phyloP scores from a whole-genome alignment of 2,329 filamentous ascomycete genomes.

The Verticillium isaacii region DNA sequence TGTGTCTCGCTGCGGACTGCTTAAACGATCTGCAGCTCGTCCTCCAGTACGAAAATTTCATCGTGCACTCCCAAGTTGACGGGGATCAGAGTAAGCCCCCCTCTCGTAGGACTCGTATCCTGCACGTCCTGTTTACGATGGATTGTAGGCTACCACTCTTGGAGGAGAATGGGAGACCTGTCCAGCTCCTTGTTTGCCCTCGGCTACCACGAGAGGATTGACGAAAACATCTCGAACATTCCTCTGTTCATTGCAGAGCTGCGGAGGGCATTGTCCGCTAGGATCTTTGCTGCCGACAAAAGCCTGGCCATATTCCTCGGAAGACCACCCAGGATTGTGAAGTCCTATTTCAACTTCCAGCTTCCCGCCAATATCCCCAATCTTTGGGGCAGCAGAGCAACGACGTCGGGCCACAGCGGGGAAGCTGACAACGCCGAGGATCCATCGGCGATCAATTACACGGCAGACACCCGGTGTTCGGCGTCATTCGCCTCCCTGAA shows the following conservation, averaged over 20 bases:
- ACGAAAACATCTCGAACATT: constrained; percentile 12
- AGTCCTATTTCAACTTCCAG: constrained; percentile 33
- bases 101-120: not conserved
- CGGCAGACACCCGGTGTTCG: constrained; percentile 11
- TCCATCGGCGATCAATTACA: not conserved
- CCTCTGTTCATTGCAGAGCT: constrained; percentile 35
- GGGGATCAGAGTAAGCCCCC: constrained; percentile 36
- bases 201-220: constrained; percentile 36
- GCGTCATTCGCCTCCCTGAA: constrained; percentile 9
- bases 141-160: constrained; percentile 37
- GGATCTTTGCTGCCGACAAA: constrained; percentile 40
- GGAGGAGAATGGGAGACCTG: constrained; percentile 40
- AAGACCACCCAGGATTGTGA: constrained; percentile 39
- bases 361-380: constrained; percentile 4
- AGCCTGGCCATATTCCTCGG: constrained; percentile 44
- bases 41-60: constrained; percentile 41
- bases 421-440: no score
- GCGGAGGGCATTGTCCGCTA: constrained; percentile 32
- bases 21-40: constrained; percentile 39
- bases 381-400: not conserved
- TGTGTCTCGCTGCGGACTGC: constrained; percentile 19
- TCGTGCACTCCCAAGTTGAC: constrained; percentile 35
- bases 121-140: not conserved
- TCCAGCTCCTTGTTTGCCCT: constrained; percentile 39
- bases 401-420: no score